These are phyloP conservation scores for Pneumocystis jirovecii DNA, from an alignment of 1,139 yeast genomes.

Conservation along the genomic window DNA sequence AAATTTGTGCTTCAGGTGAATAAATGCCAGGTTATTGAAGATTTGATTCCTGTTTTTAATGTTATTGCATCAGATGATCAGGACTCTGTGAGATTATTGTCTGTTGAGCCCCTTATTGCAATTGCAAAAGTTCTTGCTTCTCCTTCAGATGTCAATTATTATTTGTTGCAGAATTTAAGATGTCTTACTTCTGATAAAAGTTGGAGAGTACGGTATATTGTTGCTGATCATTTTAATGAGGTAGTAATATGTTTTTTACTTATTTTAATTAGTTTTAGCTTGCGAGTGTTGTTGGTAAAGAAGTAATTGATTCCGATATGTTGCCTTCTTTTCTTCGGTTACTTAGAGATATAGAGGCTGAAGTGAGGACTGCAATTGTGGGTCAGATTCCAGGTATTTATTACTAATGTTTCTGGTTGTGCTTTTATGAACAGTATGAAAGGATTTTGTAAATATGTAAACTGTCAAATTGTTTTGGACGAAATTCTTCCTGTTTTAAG, in stretches of 20 bases:
- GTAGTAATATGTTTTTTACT: not conserved
- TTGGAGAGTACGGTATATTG: slow-evolving; percentile 97
- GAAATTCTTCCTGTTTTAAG: slow-evolving; percentile 75
- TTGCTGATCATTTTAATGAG: slow-evolving; percentile 67
- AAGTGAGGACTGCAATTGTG: slow-evolving; percentile 87
- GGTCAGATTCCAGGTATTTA: slow-evolving; percentile 71
- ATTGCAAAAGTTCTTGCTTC: slow-evolving; percentile 26
- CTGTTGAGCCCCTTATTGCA: slow-evolving; percentile 69
- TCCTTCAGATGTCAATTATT: slow-evolving; percentile 16
- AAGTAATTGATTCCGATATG: slow-evolving; percentile 38
- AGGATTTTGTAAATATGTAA: slow-evolving; percentile 26
- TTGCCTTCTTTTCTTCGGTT: slow-evolving; percentile 58
- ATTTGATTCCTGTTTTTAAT: slow-evolving; percentile 63
- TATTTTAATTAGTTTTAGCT: slow-evolving; percentile 29
- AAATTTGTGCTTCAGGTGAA: slow-evolving; percentile 21
- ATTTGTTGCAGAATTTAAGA: slow-evolving; percentile 17
- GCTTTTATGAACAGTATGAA: slow-evolving; percentile 26
- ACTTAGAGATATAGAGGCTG: slow-evolving; percentile 89
- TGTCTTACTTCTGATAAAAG: slow-evolving; percentile 74
- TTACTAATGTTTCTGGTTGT: slow-evolving; percentile 19
- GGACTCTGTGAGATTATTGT: slow-evolving; percentile 83
- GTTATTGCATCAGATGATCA: slow-evolving; percentile 72
- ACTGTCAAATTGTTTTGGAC: slow-evolving; percentile 38
- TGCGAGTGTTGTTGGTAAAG: slow-evolving; percentile 34
- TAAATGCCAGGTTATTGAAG: slow-evolving; percentile 24